Conservation (phyloP, 1,284 basidiomycete species). For the Rhizoctonia solani region DNA sequence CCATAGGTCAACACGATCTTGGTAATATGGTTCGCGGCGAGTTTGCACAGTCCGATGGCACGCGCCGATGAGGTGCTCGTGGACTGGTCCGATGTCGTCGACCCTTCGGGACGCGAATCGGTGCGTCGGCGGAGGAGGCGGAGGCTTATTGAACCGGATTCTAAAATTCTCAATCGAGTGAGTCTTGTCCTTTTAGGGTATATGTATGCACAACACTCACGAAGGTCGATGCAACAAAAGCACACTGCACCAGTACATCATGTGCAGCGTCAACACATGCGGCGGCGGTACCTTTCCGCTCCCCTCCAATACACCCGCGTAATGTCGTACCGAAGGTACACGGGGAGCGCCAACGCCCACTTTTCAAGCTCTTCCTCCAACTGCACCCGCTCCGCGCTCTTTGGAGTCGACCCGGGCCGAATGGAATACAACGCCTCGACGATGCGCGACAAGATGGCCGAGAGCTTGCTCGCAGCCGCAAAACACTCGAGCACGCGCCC, state of each 20-base stretch:
- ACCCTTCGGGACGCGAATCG: conserved; percentile 1
- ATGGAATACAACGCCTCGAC: conserved; percentile 77
- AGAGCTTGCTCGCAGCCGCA: conserved; percentile 41
- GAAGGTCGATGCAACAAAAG: conserved; percentile 81
- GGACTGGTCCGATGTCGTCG: conserved; percentile 16
- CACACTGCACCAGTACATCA: conserved; percentile 85
- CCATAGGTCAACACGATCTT: conserved; percentile 61
- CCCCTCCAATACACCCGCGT: conserved; percentile 20
- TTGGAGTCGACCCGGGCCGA: conserved; percentile 55
- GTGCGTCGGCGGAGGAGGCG: background rate
- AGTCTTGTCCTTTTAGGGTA: background rate
- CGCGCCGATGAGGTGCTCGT: conserved; percentile 48
- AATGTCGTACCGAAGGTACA: conserved; percentile 57
- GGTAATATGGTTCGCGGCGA: conserved; percentile 79
- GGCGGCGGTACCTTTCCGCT: conserved; percentile 51
- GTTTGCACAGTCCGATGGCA: conserved; percentile 70
- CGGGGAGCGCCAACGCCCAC: conserved; percentile 76
- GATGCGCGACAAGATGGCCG: conserved; percentile 66
- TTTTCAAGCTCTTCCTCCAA: conserved; percentile 72
- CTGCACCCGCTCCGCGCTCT: conserved; percentile 61
- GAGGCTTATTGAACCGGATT: conserved; percentile 10
- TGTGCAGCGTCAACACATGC: conserved; percentile 75
- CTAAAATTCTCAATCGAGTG: too few relatives aligned
- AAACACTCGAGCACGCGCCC: conserved; percentile 21
- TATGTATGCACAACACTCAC: conserved; percentile 52